Base-by-base conservation (phyloP, 2,329 filamentous ascomycete genomes). In the Exophiala aquamarina region DNA sequence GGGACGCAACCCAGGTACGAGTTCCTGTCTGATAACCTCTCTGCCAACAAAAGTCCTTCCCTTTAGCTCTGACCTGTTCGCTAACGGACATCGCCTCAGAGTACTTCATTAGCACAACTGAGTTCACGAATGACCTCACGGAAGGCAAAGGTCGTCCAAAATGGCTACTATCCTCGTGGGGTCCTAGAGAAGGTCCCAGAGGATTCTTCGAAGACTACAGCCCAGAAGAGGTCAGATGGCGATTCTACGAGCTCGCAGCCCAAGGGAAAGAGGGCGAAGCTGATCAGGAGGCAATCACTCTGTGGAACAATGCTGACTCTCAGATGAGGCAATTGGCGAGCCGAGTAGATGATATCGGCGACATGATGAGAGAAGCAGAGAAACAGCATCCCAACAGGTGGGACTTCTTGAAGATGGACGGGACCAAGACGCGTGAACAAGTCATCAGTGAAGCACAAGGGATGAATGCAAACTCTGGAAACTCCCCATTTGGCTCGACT, bases 191-290 rank as follows among this genome's bases (percentile, higher is more conserved):
- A 58, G 82, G 86, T 1, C 91, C 91, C 0, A 81, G 82, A 14
- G 89, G 95, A 67, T 76, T 96, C 1, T 91, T 95, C 60, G 89
- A 89, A 42, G 90, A 89, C 1, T 86, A 90, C 65, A 95, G 89
- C 61, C 86, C 87, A 32, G 92, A 97, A 66, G 92, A 97, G 68
- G 79, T 95, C 64, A 80, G 90, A 40, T 64, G 91, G 20, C 70
- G 74, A 17, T 84, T 89, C 62, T 91, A 92, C 61, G 73, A 83
- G 42, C 80, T 80, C 2, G 71, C 75, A 32, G 77, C 80, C 7
- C 62, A 77, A 6, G 86, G 87, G 1, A 67, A 74, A 41, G 66
- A 77, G 45, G 49, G 39, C 21, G 66, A 70, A 54, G 78, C 76
- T 20, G 70, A 82, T 15, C 69, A 73, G 59, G 72, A 73, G 61